A percentile compares a stretch with the other conserved stretches of the same genome.
Conservation (phyloP, 805 yeast species). For the Lachancea meyersii region DNA sequence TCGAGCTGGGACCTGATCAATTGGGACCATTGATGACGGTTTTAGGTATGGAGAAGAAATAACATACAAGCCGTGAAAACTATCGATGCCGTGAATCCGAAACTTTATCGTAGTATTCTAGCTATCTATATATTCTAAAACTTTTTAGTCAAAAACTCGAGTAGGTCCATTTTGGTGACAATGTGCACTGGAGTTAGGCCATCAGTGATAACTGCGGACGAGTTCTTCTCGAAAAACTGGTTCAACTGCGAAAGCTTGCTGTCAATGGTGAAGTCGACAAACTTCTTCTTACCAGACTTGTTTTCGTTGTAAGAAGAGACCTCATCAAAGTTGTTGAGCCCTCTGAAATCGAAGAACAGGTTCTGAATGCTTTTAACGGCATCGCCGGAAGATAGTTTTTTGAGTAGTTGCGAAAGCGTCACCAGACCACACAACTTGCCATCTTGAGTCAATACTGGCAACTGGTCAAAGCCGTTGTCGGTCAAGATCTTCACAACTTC, state of each 20-base stretch:
- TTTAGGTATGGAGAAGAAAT: slow-evolving; percentile 21
- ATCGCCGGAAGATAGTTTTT: slow-evolving; percentile 56
- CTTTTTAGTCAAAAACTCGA: slow-evolving; percentile 39
- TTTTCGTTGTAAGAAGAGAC: slow-evolving; percentile 59
- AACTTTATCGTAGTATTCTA: not conserved
- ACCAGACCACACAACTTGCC: slow-evolving; percentile 70
- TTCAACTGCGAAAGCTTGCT: slow-evolving; percentile 65
- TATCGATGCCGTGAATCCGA: not conserved
- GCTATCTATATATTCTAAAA: slow-evolving; percentile 1
- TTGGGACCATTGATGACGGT: slow-evolving; percentile 26
- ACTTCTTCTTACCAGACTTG: slow-evolving; percentile 59
- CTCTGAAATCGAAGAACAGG: slow-evolving; percentile 64
- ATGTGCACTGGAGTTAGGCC: slow-evolving; percentile 71
- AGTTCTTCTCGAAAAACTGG: slow-evolving; percentile 76
- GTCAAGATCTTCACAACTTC: slow-evolving; percentile 65
- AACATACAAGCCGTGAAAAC: not conserved
- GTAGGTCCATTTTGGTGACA: slow-evolving; percentile 81
- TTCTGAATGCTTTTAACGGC: slow-evolving; percentile 44
- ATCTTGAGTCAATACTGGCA: slow-evolving; percentile 58
- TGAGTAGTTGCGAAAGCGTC: slow-evolving; percentile 66
- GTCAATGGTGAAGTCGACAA: slow-evolving; percentile 56
- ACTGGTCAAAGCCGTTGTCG: slow-evolving; percentile 75
- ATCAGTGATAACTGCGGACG: slow-evolving; percentile 78
- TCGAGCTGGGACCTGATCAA: slow-evolving; percentile 25
- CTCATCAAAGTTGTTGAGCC: slow-evolving; percentile 51